Base-by-base conservation (phyloP, 1,284 basidiomycete species). In the Bjerkandera adusta region DNA sequence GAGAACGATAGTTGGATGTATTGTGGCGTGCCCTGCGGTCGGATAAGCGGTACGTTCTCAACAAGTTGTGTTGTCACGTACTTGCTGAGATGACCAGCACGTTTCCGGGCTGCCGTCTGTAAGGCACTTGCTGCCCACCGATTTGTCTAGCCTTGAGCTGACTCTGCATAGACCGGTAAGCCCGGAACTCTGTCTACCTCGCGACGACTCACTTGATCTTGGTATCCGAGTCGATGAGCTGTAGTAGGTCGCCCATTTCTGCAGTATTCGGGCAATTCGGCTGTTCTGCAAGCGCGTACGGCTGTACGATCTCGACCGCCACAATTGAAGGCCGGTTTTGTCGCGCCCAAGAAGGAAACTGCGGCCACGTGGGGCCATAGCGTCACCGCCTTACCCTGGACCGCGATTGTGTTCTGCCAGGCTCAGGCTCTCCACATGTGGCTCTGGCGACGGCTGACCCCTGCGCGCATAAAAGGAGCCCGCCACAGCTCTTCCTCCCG, bases 51-150 rank as follows among this genome's bases (percentile, higher is more conserved):
- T 43, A 32, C 41, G 41, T 22, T 18, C 10, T n/a, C 15, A 6
- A 22, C 5, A 26, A 8, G 3, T 10, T 34, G 6, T 34, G n/a
- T 12, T 16, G 7, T 25, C 16, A 22, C 16, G 10, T 52, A 84
- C 89, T 72, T 88, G 83, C 63, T 85, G 82, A 21, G 87, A 89
- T 27, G 86, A 83, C 87, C 89, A 91, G 62, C 89, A 91, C 16
- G 89, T 90, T 62, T 88, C 88, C 48, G 81, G 76, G 57, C 70
- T 85, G 12, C 76, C 72, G 60, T 91, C 89, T 15, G 80, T 74
- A 16, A 91, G 73, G 60, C 78, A 65, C 58, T 83, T 85, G 65
- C 87, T 90, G 8, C 80, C 79, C 11, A 78, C 79, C 2, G 82
- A 77, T 62, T 85, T 90, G 62, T 90, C 85, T n/a, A 89, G 70